phyloP scores from a whole-genome alignment of 345 rosid species.

The Psidium friedrichsthalianum region DNA sequence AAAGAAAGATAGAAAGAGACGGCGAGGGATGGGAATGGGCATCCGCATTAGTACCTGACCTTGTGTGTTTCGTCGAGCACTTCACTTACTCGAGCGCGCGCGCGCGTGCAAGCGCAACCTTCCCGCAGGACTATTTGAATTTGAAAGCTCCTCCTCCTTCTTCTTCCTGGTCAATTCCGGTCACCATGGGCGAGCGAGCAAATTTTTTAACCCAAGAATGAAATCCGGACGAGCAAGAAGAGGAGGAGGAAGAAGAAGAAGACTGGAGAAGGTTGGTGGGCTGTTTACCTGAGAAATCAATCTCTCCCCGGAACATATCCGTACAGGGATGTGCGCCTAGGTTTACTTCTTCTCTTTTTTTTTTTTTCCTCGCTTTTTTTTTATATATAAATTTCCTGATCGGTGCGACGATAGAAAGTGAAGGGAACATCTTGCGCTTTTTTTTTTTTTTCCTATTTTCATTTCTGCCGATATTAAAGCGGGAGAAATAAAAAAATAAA shows the following conservation, averaged over 20 bases:
- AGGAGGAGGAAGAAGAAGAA: background rate
- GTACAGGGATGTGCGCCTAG: background rate
- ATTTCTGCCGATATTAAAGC: background rate
- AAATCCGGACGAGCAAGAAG: background rate
- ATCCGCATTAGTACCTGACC: background rate
- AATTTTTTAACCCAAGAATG: background rate
- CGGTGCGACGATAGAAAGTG: background rate
- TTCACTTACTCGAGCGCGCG: background rate
- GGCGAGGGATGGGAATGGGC: background rate
- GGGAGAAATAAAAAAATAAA: background rate
- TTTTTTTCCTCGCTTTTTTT: rapidly evolving
- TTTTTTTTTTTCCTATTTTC: background rate
- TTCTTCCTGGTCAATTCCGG: background rate
- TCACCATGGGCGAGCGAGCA: background rate
- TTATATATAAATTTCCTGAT: background rate
- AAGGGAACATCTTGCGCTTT: background rate
- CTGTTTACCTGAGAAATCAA: background rate
- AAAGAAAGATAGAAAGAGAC: background rate
- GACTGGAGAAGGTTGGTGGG: background rate
- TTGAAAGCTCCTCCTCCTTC: background rate
- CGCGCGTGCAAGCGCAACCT: background rate
- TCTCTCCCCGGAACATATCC: background rate
- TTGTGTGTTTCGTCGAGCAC: background rate
- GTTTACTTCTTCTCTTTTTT: background rate
- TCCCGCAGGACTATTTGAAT: background rate